These are phyloP conservation scores for Xylaria palmicola DNA, from an alignment of 495 filamentous ascomycete genomes.

Conservation along the genomic window DNA sequence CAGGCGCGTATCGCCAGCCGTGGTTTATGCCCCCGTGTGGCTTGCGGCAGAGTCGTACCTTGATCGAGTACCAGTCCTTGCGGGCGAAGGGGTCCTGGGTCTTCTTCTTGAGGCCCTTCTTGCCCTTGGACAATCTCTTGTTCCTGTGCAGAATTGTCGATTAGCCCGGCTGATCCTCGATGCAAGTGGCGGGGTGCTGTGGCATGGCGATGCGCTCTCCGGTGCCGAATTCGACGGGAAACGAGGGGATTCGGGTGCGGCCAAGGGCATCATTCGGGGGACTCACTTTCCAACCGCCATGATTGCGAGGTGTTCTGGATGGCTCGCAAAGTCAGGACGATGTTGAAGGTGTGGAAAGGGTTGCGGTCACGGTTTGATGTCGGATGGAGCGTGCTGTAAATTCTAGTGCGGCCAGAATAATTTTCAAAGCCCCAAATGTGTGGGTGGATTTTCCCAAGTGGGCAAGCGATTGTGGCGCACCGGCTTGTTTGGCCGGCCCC, in stretches of 20 bases:
- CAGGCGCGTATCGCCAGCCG: not conserved
- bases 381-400: constrained; percentile 30
- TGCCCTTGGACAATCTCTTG: constrained; percentile 99
- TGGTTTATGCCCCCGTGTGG: not conserved
- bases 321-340: constrained; percentile 34
- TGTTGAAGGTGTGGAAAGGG: constrained; percentile 25
- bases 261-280: constrained; percentile 21
- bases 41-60: constrained; percentile 56
- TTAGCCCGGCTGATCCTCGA: constrained; percentile 39
- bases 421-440: constrained; percentile 30
- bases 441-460: constrained; percentile 25
- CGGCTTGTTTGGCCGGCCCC: not conserved
- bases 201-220: constrained; percentile 16
- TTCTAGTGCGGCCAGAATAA: constrained; percentile 35
- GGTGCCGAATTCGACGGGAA: constrained; percentile 17
- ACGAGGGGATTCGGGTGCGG: constrained; percentile 15
- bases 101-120: constrained; percentile 99
- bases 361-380: constrained; percentile 27
- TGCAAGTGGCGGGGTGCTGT: constrained; percentile 19
- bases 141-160: constrained; percentile 71
- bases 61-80: constrained; percentile 98
- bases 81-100: constrained; percentile 93
- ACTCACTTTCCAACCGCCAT: constrained; percentile 94
- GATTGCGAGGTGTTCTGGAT: constrained; percentile 55
- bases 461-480: constrained; percentile 22